phyloP scores from a whole-genome alignment of 805 yeast genomes.

The Cyberlindnera sargentensis region DNA sequence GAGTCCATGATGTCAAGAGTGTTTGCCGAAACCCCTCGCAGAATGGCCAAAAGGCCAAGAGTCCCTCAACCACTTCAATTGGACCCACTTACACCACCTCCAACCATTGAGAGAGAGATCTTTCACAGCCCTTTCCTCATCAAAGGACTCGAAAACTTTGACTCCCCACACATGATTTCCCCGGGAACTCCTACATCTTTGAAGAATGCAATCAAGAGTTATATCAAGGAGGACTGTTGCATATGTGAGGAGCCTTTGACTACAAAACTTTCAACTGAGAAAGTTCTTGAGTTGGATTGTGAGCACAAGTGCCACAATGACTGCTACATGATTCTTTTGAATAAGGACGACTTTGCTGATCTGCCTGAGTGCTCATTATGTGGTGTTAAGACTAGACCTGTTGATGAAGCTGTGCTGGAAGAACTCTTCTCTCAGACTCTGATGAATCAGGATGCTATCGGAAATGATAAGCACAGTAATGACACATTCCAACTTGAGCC shows the following conservation, averaged over 20 bases:
- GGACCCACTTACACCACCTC: constrained; percentile 19
- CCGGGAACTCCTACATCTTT: background rate
- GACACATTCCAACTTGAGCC: background rate
- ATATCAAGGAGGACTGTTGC: constrained; percentile 28
- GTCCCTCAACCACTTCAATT: constrained; percentile 19
- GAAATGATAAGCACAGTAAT: constrained; percentile 2
- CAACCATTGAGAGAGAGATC: constrained; percentile 7
- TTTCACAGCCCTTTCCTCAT: background rate
- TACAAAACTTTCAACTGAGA: constrained; percentile 35
- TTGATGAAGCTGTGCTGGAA: constrained; percentile 23
- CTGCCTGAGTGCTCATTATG: constrained; percentile 26
- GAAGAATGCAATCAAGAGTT: constrained; percentile 7
- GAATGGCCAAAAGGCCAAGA: constrained; percentile 17
- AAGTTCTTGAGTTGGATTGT: constrained; percentile 33
- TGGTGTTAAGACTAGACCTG: constrained; percentile 18
- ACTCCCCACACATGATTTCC: too few species aligned
- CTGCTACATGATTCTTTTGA: constrained; percentile 31
- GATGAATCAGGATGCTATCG: constrained; percentile 5
- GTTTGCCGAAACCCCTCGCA: constrained; percentile 8
- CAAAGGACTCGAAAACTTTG: too few species aligned
- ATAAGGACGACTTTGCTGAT: constrained; percentile 10
- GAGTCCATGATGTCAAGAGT: constrained; percentile 3
- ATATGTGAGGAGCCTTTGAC: constrained; percentile 39
- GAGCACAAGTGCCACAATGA: constrained; percentile 38
- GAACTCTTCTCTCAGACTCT: constrained; percentile 15